Conservation (phyloP, 805 yeast species). For the Isabelozyma pseudorhagii region DNA sequence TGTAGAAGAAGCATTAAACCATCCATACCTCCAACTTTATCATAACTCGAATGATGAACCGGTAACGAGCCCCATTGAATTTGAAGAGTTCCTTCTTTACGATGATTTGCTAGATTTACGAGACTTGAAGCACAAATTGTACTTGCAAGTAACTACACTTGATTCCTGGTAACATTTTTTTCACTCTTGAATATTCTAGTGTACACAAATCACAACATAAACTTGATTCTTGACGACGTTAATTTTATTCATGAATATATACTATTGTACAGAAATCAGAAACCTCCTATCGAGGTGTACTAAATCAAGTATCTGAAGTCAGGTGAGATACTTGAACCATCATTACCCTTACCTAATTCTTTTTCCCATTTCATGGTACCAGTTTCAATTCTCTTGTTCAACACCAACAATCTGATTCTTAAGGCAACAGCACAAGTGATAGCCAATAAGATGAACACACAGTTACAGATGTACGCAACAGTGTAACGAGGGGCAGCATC, state of each 20-base stretch:
- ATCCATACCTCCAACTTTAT: slow-evolving; percentile 87
- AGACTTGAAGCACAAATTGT: slow-evolving; percentile 71
- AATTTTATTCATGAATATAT: not conserved
- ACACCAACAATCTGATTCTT: slow-evolving; percentile 31
- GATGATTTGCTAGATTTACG: slow-evolving; percentile 69
- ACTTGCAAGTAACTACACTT: slow-evolving; percentile 63
- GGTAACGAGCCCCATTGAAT: slow-evolving; percentile 15
- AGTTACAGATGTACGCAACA: slow-evolving; percentile 46
- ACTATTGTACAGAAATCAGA: not conserved
- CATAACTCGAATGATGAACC: slow-evolving; percentile 44
- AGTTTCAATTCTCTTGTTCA: slow-evolving; percentile 40
- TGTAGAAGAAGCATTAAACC: slow-evolving; percentile 83
- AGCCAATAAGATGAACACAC: slow-evolving; percentile 43
- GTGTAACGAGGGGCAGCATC: slow-evolving; percentile 45
- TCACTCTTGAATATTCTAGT: not conserved
- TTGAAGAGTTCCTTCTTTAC: slow-evolving; percentile 36
- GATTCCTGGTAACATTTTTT: not conserved
- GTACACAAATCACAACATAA: slow-evolving; percentile 15
- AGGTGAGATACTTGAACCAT: slow-evolving; percentile 39
- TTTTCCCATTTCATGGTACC: slow-evolving; percentile 50
- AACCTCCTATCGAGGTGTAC: not conserved
- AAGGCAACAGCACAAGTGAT: slow-evolving; percentile 36
- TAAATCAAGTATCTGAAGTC: slow-evolving; percentile 41
- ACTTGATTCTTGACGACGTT: not conserved
- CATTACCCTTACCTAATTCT: slow-evolving; percentile 46